Evolutionary conservation across 176 grass and related monocot species (phyloP).

Genomic region (Tillandsia fasciculata): DNA sequence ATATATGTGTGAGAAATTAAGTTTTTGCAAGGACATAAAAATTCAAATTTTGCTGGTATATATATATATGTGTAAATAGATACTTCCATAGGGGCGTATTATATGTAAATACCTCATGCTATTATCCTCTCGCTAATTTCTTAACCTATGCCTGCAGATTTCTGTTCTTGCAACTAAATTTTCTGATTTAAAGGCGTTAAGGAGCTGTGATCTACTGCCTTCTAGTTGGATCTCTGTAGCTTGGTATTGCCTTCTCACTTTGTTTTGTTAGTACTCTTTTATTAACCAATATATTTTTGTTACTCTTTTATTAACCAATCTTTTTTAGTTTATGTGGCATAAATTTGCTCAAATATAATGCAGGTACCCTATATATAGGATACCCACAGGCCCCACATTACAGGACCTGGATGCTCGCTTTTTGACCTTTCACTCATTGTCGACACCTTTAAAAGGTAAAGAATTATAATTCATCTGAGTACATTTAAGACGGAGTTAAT

Average conservation of each 20-base stretch:
- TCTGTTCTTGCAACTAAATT: slow-evolving; percentile 50
- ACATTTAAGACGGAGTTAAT: neutral
- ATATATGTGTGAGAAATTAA: too few species aligned
- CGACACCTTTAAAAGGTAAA: slow-evolving; percentile 33
- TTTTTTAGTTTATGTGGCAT: slow-evolving; percentile 7
- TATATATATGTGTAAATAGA: too few species aligned
- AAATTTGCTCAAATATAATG: slow-evolving; percentile 10
- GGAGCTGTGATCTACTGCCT: slow-evolving; percentile 60
- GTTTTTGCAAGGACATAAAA: too few species aligned
- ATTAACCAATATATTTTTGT: slow-evolving; percentile 2
- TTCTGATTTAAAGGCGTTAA: slow-evolving; percentile 47
- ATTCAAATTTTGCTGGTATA: too few species aligned
- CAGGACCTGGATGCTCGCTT: slow-evolving; percentile 71
- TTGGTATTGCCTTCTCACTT: slow-evolving; percentile 34
- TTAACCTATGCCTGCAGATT: slow-evolving; percentile 38
- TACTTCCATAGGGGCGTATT: too few species aligned
- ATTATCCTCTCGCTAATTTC: slow-evolving; percentile 1
- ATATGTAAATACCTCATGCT: neutral
- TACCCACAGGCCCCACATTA: slow-evolving; percentile 65
- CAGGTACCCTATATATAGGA: slow-evolving; percentile 86
- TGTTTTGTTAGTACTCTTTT: neutral
- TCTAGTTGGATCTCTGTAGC: slow-evolving; percentile 88
- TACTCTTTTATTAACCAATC: slow-evolving; percentile 5
- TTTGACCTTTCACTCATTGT: slow-evolving; percentile 67
- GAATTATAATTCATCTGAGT: neutral